Base-by-base conservation (phyloP, 306 rosid genomes). In the Cajanus cajan region DNA sequence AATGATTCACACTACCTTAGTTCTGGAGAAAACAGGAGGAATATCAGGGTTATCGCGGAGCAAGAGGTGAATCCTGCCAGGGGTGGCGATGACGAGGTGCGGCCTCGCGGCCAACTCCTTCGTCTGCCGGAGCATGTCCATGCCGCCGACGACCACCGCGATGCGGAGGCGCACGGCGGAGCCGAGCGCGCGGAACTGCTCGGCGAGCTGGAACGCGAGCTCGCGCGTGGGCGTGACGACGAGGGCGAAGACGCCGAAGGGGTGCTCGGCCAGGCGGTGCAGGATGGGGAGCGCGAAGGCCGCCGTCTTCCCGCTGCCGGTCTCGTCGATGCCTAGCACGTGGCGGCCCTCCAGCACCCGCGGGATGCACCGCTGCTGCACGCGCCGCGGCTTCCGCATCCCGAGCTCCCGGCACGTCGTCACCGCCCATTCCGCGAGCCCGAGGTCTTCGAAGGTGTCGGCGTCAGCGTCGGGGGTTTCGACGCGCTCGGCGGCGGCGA, bases 201-300 rank as follows among this genome's bases (percentile, higher is more conserved):
- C 97, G 0, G 89, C 90, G 7, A 94, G 70, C 86, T 92, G 97
- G 78, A 71, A 92, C 0, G 97, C 97, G 14, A 94, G 84, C 86
- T 94, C 97, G 19, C 97, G 81, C 15, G 97, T 92, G 36, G 98
- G 98, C 43, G 97, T 90, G 59, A 94, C 76, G 34, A 94, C 92
- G 68, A 94, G 59, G 0, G 93, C 97, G 45, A 87, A 94, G 13
- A 92, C 94, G 18, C 97, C 97, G 50, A 37, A 94, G 1, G 95
- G 90, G 33, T 88, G 81, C 75, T 87, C 91, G 0, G 90, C 78
- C 2, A 94, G 86, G n/a, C 90, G 88, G 34, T 94, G 94, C 8
- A 94, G 91, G 19, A 94, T 92, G 6, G 97, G 97, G 25, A 94
- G 82, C 2, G 98, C 98, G 59, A 94, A 94, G 25, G 98, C 98